phyloP scores from a whole-genome alignment of 768 basidiomycete species.

The Wakefieldia striispora region DNA sequence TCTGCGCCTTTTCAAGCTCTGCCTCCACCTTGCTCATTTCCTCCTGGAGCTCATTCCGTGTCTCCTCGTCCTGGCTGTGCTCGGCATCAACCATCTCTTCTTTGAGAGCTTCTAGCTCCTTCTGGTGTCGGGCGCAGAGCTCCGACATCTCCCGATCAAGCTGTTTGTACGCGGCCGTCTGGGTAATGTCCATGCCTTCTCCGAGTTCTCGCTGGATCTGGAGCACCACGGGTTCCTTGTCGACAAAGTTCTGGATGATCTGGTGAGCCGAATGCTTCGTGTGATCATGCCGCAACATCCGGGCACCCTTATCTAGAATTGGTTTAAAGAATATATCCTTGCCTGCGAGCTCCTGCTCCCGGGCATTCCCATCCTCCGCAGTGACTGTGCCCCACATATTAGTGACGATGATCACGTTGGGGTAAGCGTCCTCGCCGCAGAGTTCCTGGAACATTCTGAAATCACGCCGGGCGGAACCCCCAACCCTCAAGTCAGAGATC shows the following conservation, averaged over 20 bases:
- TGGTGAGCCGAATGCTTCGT: constrained; percentile 42
- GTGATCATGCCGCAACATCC: constrained; percentile 42
- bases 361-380: constrained; percentile 33
- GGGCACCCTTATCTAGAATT: constrained; percentile 45
- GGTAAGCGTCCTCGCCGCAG: constrained; percentile 50
- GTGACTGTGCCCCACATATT: constrained; percentile 51
- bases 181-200: constrained; percentile 44
- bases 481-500: constrained; percentile 49
- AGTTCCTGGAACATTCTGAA: constrained; percentile 52
- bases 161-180: constrained; percentile 54
- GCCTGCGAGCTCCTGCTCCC: constrained; percentile 45
- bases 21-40: constrained; percentile 34
- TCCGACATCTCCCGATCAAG: constrained; percentile 49
- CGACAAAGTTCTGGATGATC: constrained; percentile 44
- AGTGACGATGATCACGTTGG: constrained; percentile 50
- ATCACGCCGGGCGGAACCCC: constrained; percentile 46
- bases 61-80: constrained; percentile 44
- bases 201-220: constrained; percentile 56
- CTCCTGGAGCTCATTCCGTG: constrained; percentile 42
- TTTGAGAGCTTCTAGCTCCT: constrained; percentile 47
- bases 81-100: constrained; percentile 48
- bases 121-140: constrained; percentile 42
- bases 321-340: constrained; percentile 49
- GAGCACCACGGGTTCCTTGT: constrained; percentile 41
- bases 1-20: constrained; percentile 29